Evolutionary conservation across 1,284 basidiomycete genomes (phyloP).

Genomic region (Ceratobasidium sp.): DNA sequence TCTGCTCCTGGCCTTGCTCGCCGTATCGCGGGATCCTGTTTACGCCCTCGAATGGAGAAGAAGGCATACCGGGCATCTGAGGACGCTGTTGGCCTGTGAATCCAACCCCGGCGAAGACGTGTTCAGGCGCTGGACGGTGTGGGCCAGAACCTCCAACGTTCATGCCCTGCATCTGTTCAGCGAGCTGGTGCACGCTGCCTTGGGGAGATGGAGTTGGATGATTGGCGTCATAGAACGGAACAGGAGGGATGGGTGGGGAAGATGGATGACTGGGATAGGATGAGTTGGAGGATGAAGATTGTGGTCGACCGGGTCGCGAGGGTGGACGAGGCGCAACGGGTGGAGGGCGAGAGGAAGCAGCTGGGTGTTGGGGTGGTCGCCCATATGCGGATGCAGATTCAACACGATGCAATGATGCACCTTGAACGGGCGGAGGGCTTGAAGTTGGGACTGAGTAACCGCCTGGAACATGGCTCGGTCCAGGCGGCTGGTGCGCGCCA

Average conservation of each 20-base stretch:
- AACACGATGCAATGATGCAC: background rate
- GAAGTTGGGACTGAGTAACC: background rate
- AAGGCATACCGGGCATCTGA: background rate
- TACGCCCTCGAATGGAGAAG: constrained; percentile 28
- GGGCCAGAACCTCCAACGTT: constrained; percentile 4
- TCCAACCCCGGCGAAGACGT: constrained; percentile 23
- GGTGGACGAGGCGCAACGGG: constrained; percentile 12
- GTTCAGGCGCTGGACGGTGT: constrained; percentile 27
- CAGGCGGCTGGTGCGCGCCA: background rate
- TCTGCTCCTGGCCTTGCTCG: background rate
- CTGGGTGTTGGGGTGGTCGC: constrained; percentile 32
- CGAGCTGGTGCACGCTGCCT: constrained; percentile 13
- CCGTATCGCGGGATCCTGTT: background rate
- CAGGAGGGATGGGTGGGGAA: background rate
- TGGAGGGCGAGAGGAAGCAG: constrained; percentile 11
- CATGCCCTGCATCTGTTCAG: constrained; percentile 30
- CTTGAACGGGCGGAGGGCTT: constrained; percentile 1
- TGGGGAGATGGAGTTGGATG: background rate
- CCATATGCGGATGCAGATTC: constrained; percentile 16
- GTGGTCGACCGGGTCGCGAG: constrained; percentile 24
- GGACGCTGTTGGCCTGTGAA: constrained; percentile 3
- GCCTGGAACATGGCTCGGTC: background rate
- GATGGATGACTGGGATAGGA: background rate
- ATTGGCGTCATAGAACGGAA: too few relatives aligned
- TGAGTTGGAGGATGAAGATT: background rate